Base-by-base conservation (phyloP, 2,329 filamentous ascomycete species). In the Aplosporella prunicola region DNA sequence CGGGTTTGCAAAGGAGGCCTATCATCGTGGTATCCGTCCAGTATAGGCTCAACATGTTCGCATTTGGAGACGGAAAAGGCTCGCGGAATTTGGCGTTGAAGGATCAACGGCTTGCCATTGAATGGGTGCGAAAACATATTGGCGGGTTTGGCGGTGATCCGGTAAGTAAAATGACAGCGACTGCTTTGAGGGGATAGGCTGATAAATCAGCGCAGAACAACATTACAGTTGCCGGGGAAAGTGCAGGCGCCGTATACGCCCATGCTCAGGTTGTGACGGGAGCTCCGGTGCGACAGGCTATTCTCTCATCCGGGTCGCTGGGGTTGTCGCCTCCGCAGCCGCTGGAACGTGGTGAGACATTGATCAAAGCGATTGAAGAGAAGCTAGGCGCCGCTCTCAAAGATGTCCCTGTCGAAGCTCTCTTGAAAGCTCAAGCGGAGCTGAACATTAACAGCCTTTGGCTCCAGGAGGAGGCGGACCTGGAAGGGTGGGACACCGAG, bases 221-320 rank as follows among this genome's bases (percentile, higher is more conserved):
- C 15, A 56, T 69, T 5, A 68, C 64, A 0, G 37, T 69, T 2
- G 57, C 57, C 1, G 66, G 66, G 4, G 65, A 69, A 42, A 69
- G 65, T 29, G 66, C 66, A 0, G 66, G 66, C 0, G 66, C 60
- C 3, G 53, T 68, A 2, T 67, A 67, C 16, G 55, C 51, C 4
- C 66, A 69, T 44, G 65, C 62, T 1, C 64, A 63, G 47, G 25
- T 62, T 10, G 51, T 58, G 14, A 50, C 51, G 1, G 55, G 55
- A 3, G 52, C 50, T 2, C 51, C 47, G 1, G 45, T 62, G 0
- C 54, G 48, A 20, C 53, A 60, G 28, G 58, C 50, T 4, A 52
- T 67, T 4, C 35, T 68, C 5, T 54, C 58, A 15, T 68, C 64
- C 0, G 66, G 66, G 5, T 60, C 62, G 3, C 44, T 69, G 1